A percentile compares a stretch with the other conserved stretches of the same genome.
phyloP scores from a whole-genome alignment of 2,329 filamentous ascomycete species.

The Aphanoascus verrucosus region DNA sequence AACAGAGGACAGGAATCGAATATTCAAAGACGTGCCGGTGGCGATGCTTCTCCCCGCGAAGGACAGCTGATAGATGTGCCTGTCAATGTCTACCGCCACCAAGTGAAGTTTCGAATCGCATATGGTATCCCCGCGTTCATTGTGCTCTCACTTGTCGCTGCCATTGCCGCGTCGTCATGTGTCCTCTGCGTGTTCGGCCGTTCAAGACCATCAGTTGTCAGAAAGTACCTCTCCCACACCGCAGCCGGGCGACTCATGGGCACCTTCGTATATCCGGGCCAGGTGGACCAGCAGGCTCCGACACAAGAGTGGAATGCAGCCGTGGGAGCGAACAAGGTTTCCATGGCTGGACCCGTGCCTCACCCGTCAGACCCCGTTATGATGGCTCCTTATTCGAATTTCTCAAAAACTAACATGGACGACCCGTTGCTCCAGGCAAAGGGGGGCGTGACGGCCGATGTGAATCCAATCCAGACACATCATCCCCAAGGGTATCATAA shows the following conservation, averaged over 20 bases:
- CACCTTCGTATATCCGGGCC: constrained; percentile 14
- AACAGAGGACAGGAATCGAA: neutral
- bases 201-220: constrained; percentile 14
- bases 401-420: constrained; percentile 13
- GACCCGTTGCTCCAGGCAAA: constrained; percentile 17
- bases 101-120: constrained; percentile 14
- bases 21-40: constrained; percentile 21
- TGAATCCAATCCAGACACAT: neutral
- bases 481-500: constrained; percentile 2
- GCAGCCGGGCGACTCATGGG: constrained; percentile 14
- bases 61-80: constrained; percentile 26
- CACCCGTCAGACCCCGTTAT: constrained; percentile 10
- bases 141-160: constrained; percentile 31
- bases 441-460: neutral
- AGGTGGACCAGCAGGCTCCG: constrained; percentile 11
- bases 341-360: constrained; percentile 8
- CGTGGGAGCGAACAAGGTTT: constrained; percentile 12
- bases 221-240: constrained; percentile 14
- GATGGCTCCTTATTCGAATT: constrained; percentile 11
- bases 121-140: constrained; percentile 32
- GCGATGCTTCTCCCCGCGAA: constrained; percentile 31
- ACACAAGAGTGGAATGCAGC: constrained; percentile 12
- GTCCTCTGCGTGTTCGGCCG: constrained; percentile 23
- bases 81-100: constrained; percentile 11
- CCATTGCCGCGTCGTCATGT: constrained; percentile 20